Conservation (phyloP, 257 asterid genomes). For the Capsicum baccatum region DNA sequence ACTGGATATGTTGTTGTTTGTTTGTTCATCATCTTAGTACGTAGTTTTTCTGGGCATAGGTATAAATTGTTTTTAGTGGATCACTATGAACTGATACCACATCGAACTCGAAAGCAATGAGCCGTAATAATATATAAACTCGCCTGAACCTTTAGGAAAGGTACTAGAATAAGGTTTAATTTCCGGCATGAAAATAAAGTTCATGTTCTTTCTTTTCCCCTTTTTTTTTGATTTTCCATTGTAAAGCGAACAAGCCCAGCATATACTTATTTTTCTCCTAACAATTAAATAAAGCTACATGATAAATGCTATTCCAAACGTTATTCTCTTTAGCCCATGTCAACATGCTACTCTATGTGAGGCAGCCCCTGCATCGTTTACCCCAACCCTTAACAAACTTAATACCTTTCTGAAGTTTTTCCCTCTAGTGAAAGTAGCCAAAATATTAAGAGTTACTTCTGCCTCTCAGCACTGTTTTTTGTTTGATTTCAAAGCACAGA, state of each 20-base stretch:
- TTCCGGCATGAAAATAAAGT: not conserved
- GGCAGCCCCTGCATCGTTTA: not conserved
- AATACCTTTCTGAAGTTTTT: not conserved
- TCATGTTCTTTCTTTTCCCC: not conserved
- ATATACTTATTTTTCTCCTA: not conserved
- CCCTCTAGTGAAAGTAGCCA: not conserved
- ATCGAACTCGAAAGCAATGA: not conserved
- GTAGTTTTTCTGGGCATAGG: not conserved
- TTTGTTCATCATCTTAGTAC: not conserved
- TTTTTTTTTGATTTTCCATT: not conserved
- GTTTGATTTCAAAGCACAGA: not conserved
- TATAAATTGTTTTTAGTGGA: not conserved
- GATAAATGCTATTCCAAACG: not conserved
- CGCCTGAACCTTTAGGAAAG: not conserved
- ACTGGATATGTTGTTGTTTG: no score
- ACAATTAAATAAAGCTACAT: not conserved
- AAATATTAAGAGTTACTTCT: not conserved
- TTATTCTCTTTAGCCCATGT: not conserved
- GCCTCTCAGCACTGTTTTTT: not conserved
- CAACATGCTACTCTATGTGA: not conserved
- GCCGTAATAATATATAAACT: not conserved
- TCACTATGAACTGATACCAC: not conserved
- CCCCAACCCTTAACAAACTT: not conserved
- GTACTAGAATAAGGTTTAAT: not conserved
- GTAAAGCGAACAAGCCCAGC: not conserved